These are phyloP conservation scores for Periconia sp. DNA, from an alignment of 2,329 filamentous ascomycete species.

Conservation along the genomic window DNA sequence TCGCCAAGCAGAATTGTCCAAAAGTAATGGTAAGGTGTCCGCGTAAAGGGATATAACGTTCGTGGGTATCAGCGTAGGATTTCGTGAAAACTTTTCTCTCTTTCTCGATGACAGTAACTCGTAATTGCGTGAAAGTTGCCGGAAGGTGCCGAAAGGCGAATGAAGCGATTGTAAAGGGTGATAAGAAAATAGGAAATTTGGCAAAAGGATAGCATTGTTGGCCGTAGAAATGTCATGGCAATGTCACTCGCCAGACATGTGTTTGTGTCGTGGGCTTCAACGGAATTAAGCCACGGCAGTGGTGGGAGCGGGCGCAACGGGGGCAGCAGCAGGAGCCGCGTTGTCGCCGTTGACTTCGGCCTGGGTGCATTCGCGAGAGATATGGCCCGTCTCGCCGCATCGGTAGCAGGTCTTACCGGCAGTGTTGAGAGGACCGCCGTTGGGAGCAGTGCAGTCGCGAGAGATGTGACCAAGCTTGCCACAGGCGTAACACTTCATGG, in stretches of 20 bases:
- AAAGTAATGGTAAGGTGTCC: constrained; percentile 41
- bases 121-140: constrained; percentile 42
- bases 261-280: neutral
- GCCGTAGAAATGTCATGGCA: constrained; percentile 8
- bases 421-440: constrained; percentile 92
- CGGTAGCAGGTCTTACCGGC: constrained; percentile 98
- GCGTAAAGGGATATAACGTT: constrained; percentile 41
- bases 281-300: neutral
- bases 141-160: constrained; percentile 31
- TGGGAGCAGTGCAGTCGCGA: constrained; percentile 92
- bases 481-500: constrained; percentile 98
- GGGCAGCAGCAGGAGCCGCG: constrained; percentile 33
- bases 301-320: constrained; percentile 42
- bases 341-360: constrained; percentile 56
- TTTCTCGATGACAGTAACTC: constrained; percentile 35
- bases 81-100: constrained; percentile 42
- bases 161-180: constrained; percentile 34
- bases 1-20: constrained; percentile 39
- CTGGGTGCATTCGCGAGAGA: constrained; percentile 92
- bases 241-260: constrained; percentile 20
- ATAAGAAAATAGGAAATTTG: constrained; percentile 15
- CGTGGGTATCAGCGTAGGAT: constrained; percentile 49
- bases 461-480: constrained; percentile 90
- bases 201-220: constrained; percentile 3
- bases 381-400: constrained; percentile 93